A percentile compares a stretch with the other conserved stretches of the same genome.
Evolutionary conservation across 1,284 basidiomycete species (phyloP).

Genomic region (Takashimella koratensis): DNA sequence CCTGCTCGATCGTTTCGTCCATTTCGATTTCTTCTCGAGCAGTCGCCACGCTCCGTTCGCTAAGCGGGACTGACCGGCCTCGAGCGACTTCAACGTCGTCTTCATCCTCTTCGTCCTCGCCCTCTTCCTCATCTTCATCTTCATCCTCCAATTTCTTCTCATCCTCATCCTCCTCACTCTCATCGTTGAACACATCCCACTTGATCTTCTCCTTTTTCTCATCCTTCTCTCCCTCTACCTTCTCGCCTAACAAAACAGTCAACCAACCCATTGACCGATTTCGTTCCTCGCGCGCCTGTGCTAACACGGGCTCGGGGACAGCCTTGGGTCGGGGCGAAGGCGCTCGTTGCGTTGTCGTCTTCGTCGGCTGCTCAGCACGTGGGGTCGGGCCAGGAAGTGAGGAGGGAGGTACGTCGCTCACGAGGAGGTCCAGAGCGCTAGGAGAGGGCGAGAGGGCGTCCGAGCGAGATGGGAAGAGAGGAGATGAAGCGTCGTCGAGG

Average conservation of each 20-base stretch:
- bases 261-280: conserved; percentile 27
- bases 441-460: conserved; percentile 7
- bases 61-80: background rate
- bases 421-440: background rate
- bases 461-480: conserved; percentile 3
- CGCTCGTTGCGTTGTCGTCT: background rate
- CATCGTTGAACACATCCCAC: conserved; percentile 24
- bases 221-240: conserved; percentile 14
- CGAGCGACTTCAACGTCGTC: background rate
- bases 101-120: background rate
- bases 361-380: background rate
- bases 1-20: too few species aligned
- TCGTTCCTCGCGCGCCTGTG: conserved; percentile 25
- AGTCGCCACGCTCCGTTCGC: too few species aligned
- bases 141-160: conserved; percentile 12
- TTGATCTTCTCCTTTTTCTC: conserved; percentile 5
- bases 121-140: conserved; percentile 9
- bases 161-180: background rate
- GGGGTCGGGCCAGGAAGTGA: too few species aligned
- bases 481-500: background rate
- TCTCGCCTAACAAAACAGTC: conserved; percentile 24
- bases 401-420: background rate
- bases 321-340: too few species aligned
- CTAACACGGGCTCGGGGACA: conserved; percentile 21
- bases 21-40: too few species aligned